Conservation (phyloP, 2,329 filamentous ascomycete species). For the Fusarium sp. region DNA sequence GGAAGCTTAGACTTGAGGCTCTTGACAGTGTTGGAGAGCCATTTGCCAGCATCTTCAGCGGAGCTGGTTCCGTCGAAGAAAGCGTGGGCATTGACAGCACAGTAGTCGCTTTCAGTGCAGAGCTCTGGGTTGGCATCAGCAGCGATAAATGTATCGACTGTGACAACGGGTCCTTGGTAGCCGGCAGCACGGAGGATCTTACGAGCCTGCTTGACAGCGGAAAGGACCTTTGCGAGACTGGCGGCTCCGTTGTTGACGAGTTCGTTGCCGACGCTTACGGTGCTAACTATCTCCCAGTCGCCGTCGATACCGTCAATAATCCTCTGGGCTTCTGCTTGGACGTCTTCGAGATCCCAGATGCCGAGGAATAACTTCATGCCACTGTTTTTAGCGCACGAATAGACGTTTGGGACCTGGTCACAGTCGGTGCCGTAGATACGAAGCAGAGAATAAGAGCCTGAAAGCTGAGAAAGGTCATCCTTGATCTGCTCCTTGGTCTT, state of each 20-base stretch:
- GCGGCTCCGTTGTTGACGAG: constrained; percentile 71
- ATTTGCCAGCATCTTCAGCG: constrained; percentile 71
- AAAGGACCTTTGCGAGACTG: constrained; percentile 62
- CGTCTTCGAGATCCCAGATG: constrained; percentile 69
- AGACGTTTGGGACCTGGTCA: constrained; percentile 71
- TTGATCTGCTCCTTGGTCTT: constrained; percentile 71
- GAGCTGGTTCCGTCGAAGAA: constrained; percentile 77
- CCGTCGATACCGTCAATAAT: constrained; percentile 67
- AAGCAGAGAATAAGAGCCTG: constrained; percentile 66
- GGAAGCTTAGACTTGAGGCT: constrained; percentile 55
- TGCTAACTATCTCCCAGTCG: constrained; percentile 75
- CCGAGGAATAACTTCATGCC: constrained; percentile 78
- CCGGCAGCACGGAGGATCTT: constrained; percentile 66
- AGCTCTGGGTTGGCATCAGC: constrained; percentile 72
- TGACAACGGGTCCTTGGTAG: constrained; percentile 77
- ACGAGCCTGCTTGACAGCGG: constrained; percentile 67
- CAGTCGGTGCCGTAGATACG: constrained; percentile 86
- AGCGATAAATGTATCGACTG: constrained; percentile 80
- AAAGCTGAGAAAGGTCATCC: constrained; percentile 67
- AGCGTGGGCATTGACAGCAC: constrained; percentile 82
- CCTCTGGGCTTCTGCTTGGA: constrained; percentile 64
- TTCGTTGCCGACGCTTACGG: constrained; percentile 83
- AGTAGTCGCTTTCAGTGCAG: constrained; percentile 79
- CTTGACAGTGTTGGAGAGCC: constrained; percentile 66
- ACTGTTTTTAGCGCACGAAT: constrained; percentile 69